Conservation (phyloP, 2,329 filamentous ascomycete species). For the Domatiomyces globalis region DNA sequence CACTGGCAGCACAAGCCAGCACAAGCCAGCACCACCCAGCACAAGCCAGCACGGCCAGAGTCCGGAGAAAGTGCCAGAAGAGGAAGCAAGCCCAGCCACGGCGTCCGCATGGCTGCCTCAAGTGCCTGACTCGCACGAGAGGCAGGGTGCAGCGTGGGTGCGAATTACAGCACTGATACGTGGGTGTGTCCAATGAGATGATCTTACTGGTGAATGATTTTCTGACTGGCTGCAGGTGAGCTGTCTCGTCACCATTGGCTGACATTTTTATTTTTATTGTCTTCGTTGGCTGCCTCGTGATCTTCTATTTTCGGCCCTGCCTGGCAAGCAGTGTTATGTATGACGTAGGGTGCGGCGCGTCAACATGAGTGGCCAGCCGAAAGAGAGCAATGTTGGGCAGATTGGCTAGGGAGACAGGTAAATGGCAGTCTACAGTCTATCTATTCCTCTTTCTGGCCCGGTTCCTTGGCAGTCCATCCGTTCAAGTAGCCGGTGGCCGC, state of each 20-base stretch:
- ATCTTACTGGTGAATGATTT: not conserved
- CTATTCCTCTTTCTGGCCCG: conserved; percentile 5
- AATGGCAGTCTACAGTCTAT: not conserved
- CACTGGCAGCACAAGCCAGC: not conserved
- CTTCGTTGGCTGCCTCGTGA: no score
- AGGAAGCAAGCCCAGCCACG: not conserved
- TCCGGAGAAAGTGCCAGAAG: not conserved
- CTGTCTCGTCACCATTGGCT: no score
- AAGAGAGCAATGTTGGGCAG: no score
- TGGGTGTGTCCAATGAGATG: not conserved
- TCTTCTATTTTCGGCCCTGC: no score
- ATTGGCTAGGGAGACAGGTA: no score
- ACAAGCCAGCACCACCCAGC: not conserved
- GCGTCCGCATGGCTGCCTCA: not conserved
- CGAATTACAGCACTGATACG: not conserved
- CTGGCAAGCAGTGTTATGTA: no score
- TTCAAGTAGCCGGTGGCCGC: conserved; percentile 55
- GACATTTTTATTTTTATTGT: no score
- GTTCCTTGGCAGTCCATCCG: conserved; percentile 43
- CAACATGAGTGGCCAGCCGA: no score
- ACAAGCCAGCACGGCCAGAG: not conserved
- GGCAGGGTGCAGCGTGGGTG: not conserved
- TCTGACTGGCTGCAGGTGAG: not conserved
- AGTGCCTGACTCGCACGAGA: not conserved
- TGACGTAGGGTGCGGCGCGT: no score